Percentiles rank a stretch among this genome's conserved stretches.
Conservation (phyloP, 139 green algal species). For the Micractinium sp. region DNA sequence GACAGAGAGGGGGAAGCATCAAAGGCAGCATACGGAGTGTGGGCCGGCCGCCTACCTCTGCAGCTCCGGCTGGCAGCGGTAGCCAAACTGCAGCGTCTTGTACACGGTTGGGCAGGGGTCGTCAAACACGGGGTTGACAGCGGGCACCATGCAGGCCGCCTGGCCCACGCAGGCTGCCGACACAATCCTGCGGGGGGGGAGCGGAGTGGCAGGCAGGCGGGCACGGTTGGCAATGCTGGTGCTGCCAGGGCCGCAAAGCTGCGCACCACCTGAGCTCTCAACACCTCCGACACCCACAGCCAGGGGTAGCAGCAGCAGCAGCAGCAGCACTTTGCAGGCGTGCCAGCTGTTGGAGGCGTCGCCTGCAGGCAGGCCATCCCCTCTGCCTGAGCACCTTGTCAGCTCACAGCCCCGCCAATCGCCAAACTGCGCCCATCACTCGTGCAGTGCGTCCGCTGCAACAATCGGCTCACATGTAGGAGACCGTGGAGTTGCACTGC, state of each 20-base stretch:
- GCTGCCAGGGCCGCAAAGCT: neutral
- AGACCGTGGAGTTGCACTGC: constrained; percentile 6
- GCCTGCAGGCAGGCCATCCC: no score
- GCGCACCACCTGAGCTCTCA: neutral
- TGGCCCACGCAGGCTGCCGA: neutral
- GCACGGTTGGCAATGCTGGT: neutral
- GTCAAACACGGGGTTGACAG: constrained; percentile 7
- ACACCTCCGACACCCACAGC: neutral
- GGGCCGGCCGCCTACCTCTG: neutral
- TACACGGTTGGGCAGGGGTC: constrained; percentile 4
- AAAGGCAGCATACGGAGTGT: neutral
- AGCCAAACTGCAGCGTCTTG: constrained; percentile 17
- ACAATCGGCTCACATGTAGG: neutral
- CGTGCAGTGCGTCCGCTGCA: neutral
- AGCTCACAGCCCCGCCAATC: no score
- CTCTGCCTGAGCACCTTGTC: no score
- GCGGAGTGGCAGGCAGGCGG: no score
- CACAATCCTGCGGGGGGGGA: neutral
- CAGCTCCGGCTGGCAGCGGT: constrained; percentile 6
- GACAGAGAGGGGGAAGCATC: neutral
- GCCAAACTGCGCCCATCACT: no score
- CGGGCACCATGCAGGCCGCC: constrained; percentile 11
- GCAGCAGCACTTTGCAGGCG: neutral
- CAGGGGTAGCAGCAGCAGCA: neutral
- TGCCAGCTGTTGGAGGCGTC: no score